These are phyloP conservation scores for Tetracentron sinense DNA, from an alignment of 164 flowering plant genomes.

Conservation along the genomic window DNA sequence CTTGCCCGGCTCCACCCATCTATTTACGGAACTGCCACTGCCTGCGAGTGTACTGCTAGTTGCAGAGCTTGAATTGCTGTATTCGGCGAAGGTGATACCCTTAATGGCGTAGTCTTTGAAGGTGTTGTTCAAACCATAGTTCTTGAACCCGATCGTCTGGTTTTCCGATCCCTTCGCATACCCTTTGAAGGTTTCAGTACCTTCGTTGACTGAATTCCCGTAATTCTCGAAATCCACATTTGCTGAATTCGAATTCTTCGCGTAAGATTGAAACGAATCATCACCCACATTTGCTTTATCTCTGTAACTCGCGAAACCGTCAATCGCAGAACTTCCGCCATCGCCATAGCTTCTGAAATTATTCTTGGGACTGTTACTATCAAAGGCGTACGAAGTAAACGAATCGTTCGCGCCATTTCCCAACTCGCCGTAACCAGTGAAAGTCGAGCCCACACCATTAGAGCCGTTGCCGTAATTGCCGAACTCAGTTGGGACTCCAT, in stretches of 20 bases:
- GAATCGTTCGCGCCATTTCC: constrained; percentile 58
- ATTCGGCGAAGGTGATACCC: constrained; percentile 38
- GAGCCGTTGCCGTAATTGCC: constrained; percentile 38
- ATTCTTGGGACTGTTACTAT: constrained; percentile 57
- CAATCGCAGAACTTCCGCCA: constrained; percentile 37
- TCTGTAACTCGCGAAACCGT: too few species aligned
- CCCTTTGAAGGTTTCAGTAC: too few species aligned
- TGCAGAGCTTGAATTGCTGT: constrained; percentile 25
- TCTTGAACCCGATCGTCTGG: too few species aligned
- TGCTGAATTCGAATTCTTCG: neutral
- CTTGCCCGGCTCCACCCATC: constrained; percentile 71
- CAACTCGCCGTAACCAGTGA: constrained; percentile 47
- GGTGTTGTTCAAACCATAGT: too few species aligned
- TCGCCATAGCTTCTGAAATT: constrained; percentile 55
- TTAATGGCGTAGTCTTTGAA: constrained; percentile 34
- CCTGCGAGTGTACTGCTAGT: neutral
- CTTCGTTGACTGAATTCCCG: too few species aligned
- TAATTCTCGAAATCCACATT: too few species aligned
- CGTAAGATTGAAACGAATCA: constrained; percentile 1
- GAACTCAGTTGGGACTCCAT: constrained; percentile 63
- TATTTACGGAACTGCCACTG: constrained; percentile 33
- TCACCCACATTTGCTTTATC: neutral
- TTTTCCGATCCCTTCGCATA: too few species aligned
- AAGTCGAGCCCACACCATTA: constrained; percentile 51
- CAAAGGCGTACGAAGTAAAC: constrained; percentile 44